Conservation (phyloP, 1,284 basidiomycete genomes). For the Ceratobasidium sp. region DNA sequence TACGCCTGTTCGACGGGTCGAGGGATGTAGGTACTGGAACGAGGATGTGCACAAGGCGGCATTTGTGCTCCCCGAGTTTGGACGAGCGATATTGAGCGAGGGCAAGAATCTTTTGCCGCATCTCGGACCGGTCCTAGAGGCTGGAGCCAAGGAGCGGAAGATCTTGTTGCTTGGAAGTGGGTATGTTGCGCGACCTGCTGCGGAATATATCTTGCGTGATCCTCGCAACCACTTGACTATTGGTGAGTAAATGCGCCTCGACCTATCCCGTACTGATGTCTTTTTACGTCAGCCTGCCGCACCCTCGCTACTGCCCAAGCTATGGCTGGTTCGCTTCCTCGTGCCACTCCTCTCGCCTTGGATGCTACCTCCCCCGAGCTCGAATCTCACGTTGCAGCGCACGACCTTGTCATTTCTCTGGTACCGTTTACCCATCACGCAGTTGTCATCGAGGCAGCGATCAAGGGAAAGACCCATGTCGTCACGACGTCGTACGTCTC, state of each 20-base stretch:
- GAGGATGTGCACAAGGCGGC: constrained; percentile 83
- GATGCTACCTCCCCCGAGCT: constrained; percentile 85
- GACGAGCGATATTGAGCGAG: constrained; percentile 78
- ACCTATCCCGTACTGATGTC: background rate
- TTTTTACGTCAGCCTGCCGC: constrained; percentile 75
- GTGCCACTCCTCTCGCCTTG: constrained; percentile 80
- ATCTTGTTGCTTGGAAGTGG: constrained; percentile 94
- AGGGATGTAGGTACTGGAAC: constrained; percentile 89
- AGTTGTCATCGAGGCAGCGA: constrained; percentile 92
- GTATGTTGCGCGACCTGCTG: constrained; percentile 93
- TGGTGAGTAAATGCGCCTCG: constrained; percentile 60
- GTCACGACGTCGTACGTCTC: constrained; percentile 97
- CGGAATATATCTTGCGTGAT: constrained; percentile 90
- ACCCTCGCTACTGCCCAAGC: constrained; percentile 81
- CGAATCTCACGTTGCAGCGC: constrained; percentile 82
- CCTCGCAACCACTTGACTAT: constrained; percentile 89
- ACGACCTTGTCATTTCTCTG: constrained; percentile 96
- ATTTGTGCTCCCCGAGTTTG: constrained; percentile 95
- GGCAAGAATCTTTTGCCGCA: constrained; percentile 75
- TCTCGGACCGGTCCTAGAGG: constrained; percentile 68
- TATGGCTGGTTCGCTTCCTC: constrained; percentile 76
- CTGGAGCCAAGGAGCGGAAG: constrained; percentile 68
- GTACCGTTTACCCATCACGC: constrained; percentile 97
- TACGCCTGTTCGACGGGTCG: constrained; percentile 77
- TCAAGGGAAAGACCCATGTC: constrained; percentile 94